Evolutionary conservation across 129 eudicot genomes (phyloP), one percentile per base, ranked within the genome.

Genomic region (Silybum marianum): DNA sequence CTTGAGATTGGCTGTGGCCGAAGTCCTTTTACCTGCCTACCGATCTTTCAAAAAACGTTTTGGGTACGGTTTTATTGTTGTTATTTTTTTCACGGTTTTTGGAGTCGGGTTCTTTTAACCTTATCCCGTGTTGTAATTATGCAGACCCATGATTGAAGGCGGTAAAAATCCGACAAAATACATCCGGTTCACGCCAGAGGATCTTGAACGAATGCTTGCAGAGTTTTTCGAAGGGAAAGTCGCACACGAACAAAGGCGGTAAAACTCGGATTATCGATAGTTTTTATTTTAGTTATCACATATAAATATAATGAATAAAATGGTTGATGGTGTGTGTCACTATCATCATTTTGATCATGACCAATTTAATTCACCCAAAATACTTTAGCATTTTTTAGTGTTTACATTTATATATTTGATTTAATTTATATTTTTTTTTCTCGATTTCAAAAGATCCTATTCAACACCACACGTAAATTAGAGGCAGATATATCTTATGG

Each of bases 151-250:
- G 79, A 92, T 95, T 14, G 89, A 90, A 72, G 79, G 89, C 54
- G 97, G 99, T 5, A 90, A 92, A 85, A 92, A 92, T 82, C 99
- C 97, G 0, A 44, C 82, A 46, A 95, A 92, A 89, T 95, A 92
- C 88, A 92, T 95, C 73, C 86, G 89, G 80, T 95, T 86, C 65
- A 88, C 66, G 30, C 93, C 97, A 1, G 99, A 95, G 84, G 99
- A 95, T 84, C 92, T 95, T 74, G 99, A 95, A 84, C 90, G 97
- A 73, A 92, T 90, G 99, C 81, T 95, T 46, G 92, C 97, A 1
- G 99, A 95, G 82, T 95, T 95, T 79, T 95, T 95, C 54, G 97
- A 95, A 76, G 97, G 99, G 8, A 95, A 95, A 86, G 88, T 89
- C 48, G 82, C 82, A 70, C 75, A 80, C 42, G 97, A 90, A 25